phyloP scores from a whole-genome alignment of 129 eudicot genomes.

The Lactuca sativa region DNA sequence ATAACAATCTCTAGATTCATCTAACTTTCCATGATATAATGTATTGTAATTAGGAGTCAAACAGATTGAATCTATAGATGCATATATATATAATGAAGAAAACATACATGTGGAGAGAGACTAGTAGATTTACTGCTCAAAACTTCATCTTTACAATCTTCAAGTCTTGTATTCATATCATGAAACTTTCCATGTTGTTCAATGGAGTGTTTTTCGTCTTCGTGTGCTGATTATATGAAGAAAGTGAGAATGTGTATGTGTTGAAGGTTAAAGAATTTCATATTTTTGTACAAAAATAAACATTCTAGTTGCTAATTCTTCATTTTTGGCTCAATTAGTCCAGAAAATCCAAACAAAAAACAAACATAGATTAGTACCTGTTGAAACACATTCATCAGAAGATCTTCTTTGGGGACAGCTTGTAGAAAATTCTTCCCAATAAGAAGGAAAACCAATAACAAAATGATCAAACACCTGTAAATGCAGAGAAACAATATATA shows the following conservation, averaged over 20 bases:
- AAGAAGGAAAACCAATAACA: constrained; percentile 52
- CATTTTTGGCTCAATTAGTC: not conserved
- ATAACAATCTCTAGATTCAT: not conserved
- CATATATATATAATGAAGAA: not conserved
- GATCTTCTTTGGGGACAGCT: constrained; percentile 25
- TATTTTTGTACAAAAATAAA: not conserved
- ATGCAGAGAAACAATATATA: constrained; percentile 5
- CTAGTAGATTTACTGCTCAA: constrained; percentile 11
- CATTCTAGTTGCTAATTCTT: constrained; percentile 1
- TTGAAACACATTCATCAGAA: constrained; percentile 28
- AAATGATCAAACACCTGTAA: constrained; percentile 52
- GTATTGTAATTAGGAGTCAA: not conserved
- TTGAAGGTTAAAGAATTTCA: not conserved
- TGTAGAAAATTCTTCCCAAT: constrained; percentile 53
- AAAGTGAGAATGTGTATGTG: constrained; percentile 10
- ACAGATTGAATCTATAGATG: not conserved
- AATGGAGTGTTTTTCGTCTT: constrained; percentile 15
- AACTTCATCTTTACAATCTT: constrained; percentile 18
- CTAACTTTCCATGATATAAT: not conserved
- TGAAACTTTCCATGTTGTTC: constrained; percentile 24
- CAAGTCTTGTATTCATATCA: constrained; percentile 18
- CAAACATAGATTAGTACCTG: constrained; percentile 17
- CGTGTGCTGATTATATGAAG: constrained; percentile 25
- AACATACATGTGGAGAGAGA: constrained; percentile 21
- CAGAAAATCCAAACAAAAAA: constrained; percentile 2